Evolutionary conservation across 2,329 filamentous ascomycete species (phyloP).

Genomic region (Claviceps spartinae): DNA sequence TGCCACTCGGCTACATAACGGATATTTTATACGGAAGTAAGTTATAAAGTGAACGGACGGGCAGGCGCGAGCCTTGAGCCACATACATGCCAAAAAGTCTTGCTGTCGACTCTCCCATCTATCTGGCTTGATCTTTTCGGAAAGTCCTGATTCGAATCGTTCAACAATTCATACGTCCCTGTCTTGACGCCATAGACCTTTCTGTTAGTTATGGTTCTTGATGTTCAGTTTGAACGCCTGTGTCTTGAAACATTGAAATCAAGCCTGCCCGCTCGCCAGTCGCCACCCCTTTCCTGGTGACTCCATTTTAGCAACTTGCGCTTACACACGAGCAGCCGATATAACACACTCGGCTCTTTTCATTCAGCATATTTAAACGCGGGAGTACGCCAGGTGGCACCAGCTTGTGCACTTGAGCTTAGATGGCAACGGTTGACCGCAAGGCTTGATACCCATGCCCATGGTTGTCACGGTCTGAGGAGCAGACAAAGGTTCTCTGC

Average conservation of each 20-base stretch:
- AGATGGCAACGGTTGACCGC: not conserved
- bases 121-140: not conserved
- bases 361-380: not conserved
- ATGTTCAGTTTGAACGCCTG: not conserved
- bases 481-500: not conserved
- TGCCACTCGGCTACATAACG: not conserved
- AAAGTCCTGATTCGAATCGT: not conserved
- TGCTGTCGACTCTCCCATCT: not conserved
- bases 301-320: not conserved
- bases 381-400: not conserved
- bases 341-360: not conserved
- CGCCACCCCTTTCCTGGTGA: not conserved
- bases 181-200: not conserved
- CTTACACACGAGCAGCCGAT: not conserved
- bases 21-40: not conserved
- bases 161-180: no score
- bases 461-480: not conserved
- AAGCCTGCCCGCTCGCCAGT: not conserved
- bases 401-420: not conserved
- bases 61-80: not conserved
- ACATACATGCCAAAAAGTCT: not conserved
- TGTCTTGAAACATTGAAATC: not conserved
- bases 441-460: not conserved
- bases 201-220: not conserved
- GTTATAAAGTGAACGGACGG: not conserved